Percentiles rank a stretch among this genome's conserved stretches.
These are phyloP conservation scores for Plantago elongata DNA, from an alignment of 257 asterid genomes.

Conservation along the genomic window DNA sequence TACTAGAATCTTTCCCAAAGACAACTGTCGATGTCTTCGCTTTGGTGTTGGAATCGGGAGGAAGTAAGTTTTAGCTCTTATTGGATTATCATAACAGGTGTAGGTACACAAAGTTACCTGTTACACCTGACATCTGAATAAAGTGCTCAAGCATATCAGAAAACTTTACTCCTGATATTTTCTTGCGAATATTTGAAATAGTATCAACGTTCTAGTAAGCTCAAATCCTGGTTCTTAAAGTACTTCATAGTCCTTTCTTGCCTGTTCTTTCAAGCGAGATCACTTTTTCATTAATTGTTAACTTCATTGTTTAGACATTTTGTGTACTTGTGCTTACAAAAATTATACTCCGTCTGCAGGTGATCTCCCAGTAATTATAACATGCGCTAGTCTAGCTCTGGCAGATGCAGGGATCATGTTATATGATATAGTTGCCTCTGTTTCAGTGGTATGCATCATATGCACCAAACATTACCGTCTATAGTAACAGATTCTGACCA, in stretches of 20 bases:
- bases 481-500: background rate
- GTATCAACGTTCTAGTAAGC: no score
- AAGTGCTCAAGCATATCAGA: background rate
- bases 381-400: conserved; percentile 96
- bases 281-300: no score
- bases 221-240: no score
- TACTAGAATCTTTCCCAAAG: conserved; percentile 88
- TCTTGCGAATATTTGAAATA: background rate
- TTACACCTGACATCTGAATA: background rate
- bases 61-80: conserved; percentile 52
- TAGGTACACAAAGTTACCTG: background rate
- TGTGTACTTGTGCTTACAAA: conserved; percentile 8
- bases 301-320: no score
- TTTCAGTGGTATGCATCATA: conserved; percentile 72
- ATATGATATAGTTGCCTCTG: conserved; percentile 83
- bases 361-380: conserved; percentile 85
- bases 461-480: background rate
- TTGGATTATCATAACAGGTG: background rate
- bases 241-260: no score
- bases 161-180: background rate
- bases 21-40: conserved; percentile 98
- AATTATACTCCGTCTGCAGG: conserved; percentile 38
- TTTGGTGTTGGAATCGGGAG: conserved; percentile 97
- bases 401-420: conserved; percentile 98
- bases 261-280: no score